Percentiles rank a stretch among this genome's conserved stretches.
These are phyloP conservation scores for Amoebophrya sp. DNA, from an alignment of 169 alveolate species.

Conservation along the genomic window DNA sequence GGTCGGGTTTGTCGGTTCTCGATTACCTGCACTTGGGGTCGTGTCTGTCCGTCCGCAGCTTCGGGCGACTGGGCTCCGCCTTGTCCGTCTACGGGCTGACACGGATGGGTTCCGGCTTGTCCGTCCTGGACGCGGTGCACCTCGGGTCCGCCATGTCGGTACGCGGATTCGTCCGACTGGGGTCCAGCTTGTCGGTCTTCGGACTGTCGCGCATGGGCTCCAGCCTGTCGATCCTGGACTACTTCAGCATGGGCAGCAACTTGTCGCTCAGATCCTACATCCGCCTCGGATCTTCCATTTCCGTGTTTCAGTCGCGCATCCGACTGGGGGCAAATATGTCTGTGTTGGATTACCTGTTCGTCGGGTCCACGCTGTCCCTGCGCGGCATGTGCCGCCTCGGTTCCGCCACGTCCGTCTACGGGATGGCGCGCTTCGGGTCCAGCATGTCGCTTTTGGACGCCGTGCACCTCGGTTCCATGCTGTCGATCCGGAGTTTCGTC, in stretches of 20 bases:
- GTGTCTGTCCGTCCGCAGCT: neutral
- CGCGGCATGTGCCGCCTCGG: conserved; percentile 31
- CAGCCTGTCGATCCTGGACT: conserved; percentile 26
- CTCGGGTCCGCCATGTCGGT: conserved; percentile 18
- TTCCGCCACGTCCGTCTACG: conserved; percentile 18
- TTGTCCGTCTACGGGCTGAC: neutral
- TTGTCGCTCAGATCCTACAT: neutral
- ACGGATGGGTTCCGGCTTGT: neutral
- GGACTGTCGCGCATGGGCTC: conserved; percentile 1
- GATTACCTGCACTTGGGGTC: conserved; percentile 10
- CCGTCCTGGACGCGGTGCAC: conserved; percentile 20
- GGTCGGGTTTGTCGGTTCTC: neutral
- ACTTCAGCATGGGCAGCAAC: neutral
- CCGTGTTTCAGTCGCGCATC: neutral
- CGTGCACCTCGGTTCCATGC: neutral
- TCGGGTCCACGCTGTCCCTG: conserved; percentile 27
- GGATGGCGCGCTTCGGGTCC: conserved; percentile 27
- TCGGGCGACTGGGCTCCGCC: conserved; percentile 3
- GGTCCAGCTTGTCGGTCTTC: neutral
- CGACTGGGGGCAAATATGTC: conserved; percentile 4
- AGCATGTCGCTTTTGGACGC: conserved; percentile 11
- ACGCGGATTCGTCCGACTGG: conserved; percentile 3
- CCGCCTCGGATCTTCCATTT: neutral
- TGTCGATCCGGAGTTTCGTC: neutral
- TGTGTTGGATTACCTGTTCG: conserved; percentile 21